Conservation (phyloP, 257 asterid genomes). For the Nicotiana attenuata region DNA sequence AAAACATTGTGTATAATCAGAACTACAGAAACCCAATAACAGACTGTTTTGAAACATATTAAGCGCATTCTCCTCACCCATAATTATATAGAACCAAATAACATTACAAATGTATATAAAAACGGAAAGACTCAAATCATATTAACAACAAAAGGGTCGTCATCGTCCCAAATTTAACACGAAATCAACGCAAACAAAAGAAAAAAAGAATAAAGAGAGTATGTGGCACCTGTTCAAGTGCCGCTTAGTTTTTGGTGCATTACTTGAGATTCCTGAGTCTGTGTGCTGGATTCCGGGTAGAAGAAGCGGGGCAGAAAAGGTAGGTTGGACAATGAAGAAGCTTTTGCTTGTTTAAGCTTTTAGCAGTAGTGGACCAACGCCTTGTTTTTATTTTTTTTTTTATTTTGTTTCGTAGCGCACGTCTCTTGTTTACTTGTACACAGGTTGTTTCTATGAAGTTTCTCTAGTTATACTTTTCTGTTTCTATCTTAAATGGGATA, state of each 20-base stretch:
- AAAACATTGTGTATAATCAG: not conserved
- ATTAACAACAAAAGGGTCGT: not conserved
- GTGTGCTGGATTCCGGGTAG: not conserved
- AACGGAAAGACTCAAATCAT: not conserved
- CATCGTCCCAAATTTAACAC: not conserved
- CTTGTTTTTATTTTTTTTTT: not conserved
- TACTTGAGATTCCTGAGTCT: constrained; percentile 2
- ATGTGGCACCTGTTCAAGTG: not conserved
- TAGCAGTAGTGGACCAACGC: not conserved
- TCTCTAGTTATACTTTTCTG: not conserved
- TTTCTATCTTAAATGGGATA: not conserved
- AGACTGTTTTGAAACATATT: not conserved
- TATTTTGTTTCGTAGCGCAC: not conserved
- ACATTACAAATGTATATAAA: not conserved
- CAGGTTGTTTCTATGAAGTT: not conserved
- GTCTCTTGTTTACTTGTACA: not conserved
- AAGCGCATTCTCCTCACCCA: not conserved
- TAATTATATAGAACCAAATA: not conserved
- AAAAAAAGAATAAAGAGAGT: not conserved
- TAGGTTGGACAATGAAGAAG: constrained; percentile 3
- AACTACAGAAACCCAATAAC: not conserved
- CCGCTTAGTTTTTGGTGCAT: constrained; percentile 1
- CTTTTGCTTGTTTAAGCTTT: not conserved
- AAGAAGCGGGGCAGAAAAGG: not conserved
- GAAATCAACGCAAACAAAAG: not conserved